phyloP scores from a whole-genome alignment of 2,329 filamentous ascomycete genomes.

The Ceratocystis ficicola region DNA sequence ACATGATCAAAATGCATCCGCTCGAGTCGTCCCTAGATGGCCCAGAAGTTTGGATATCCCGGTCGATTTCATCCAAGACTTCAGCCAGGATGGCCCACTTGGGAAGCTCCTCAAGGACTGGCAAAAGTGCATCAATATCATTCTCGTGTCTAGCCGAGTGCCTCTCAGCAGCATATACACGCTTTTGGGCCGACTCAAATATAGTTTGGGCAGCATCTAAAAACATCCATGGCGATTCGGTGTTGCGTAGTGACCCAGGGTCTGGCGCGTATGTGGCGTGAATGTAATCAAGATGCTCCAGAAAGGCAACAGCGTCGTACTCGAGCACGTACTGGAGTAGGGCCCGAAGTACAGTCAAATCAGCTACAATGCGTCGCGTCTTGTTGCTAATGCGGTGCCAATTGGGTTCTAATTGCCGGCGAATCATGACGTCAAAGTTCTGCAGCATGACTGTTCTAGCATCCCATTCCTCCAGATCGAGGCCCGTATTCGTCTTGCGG shows the following conservation, averaged over 20 bases:
- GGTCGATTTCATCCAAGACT: slow-evolving; percentile 83
- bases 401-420: slow-evolving; percentile 83
- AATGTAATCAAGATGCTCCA: slow-evolving; percentile 88
- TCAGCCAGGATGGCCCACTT: slow-evolving; percentile 90
- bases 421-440: slow-evolving; percentile 80
- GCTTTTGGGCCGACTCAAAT: slow-evolving; percentile 75
- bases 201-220: slow-evolving; percentile 89
- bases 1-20: slow-evolving; percentile 92
- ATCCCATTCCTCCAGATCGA: slow-evolving; percentile 92
- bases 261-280: slow-evolving; percentile 80
- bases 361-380: slow-evolving; percentile 86
- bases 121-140: slow-evolving; percentile 51
- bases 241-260: slow-evolving; percentile 74
- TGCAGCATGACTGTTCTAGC: slow-evolving; percentile 83
- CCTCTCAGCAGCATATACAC: slow-evolving; percentile 61
- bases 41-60: slow-evolving; percentile 76
- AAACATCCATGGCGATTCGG: slow-evolving; percentile 91
- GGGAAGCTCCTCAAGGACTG: slow-evolving; percentile 83
- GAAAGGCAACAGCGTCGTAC: slow-evolving; percentile 81
- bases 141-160: slow-evolving; percentile 24
- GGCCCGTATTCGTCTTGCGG: slow-evolving; percentile 73
- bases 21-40: slow-evolving; percentile 68
- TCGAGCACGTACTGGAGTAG: slow-evolving; percentile 73
- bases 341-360: slow-evolving; percentile 68
- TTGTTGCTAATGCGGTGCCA: slow-evolving; percentile 96